These are phyloP conservation scores for Juncus inflexus DNA, from an alignment of 176 grass and related monocot genomes.

Conservation along the genomic window DNA sequence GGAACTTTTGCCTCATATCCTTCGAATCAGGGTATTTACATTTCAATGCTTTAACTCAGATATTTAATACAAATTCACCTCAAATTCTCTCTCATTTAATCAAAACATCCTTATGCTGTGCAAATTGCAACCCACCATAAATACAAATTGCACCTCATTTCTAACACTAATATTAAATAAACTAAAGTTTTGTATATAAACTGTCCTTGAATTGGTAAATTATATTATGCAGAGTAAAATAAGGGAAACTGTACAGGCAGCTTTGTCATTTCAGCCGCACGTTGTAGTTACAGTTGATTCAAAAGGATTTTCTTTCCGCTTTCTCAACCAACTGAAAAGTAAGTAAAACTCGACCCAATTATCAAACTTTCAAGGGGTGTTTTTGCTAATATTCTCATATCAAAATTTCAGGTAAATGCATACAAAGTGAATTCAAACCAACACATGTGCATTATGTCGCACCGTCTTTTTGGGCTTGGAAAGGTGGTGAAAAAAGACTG, in stretches of 20 bases:
- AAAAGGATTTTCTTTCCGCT: constrained; percentile 87
- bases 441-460: constrained; percentile 89
- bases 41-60: no score
- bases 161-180: not conserved
- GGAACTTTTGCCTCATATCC: constrained; percentile 81
- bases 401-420: constrained; percentile 50
- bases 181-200: no score
- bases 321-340: constrained; percentile 72
- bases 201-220: no score
- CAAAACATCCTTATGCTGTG: constrained; percentile 32
- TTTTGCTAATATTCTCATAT: constrained; percentile 19
- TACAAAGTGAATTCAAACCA: constrained; percentile 27
- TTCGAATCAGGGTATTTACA: constrained; percentile 55
- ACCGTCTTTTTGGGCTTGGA: constrained; percentile 98
- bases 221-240: constrained; percentile 45
- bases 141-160: no score
- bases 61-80: no score
- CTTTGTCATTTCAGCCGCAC: constrained; percentile 71
- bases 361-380: not conserved
- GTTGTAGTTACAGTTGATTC: constrained; percentile 84
- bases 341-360: constrained; percentile 10
- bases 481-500: constrained; percentile 84
- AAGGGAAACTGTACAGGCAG: constrained; percentile 45
- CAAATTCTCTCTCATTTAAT: no score
- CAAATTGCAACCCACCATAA: no score